These are phyloP conservation scores for Aureobasidium mangrovei DNA, from an alignment of 2,329 filamentous ascomycete genomes.

Conservation along the genomic window DNA sequence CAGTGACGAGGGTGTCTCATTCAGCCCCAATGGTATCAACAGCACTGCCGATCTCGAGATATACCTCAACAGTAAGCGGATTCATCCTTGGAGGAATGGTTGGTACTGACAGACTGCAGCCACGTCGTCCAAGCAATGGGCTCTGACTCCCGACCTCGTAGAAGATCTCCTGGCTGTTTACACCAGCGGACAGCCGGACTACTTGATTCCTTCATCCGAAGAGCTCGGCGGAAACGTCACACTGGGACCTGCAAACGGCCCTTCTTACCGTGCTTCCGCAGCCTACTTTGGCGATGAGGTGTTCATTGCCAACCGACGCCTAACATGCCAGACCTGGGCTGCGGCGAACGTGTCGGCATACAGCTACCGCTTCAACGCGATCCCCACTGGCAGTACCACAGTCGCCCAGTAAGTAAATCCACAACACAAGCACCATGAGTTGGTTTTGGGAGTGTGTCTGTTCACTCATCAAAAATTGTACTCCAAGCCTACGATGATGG, in stretches of 20 bases:
- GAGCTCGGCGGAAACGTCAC: constrained; percentile 27
- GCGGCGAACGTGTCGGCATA: constrained; percentile 43
- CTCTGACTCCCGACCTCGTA: constrained; percentile 20
- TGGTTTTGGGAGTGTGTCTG: no score
- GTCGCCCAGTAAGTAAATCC: constrained; percentile 34
- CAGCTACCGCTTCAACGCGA: constrained; percentile 55
- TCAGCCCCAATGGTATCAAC: constrained; percentile 46
- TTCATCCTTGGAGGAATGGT: neutral
- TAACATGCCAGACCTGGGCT: constrained; percentile 45
- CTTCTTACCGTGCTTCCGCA: constrained; percentile 45
- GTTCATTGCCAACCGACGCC: constrained; percentile 49
- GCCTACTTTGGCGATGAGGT: constrained; percentile 47
- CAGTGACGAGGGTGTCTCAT: constrained; percentile 55
- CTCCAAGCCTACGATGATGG: no score
- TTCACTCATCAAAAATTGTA: no score
- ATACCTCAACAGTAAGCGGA: constrained; percentile 28
- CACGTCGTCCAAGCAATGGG: constrained; percentile 12
- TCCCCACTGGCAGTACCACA: constrained; percentile 34
- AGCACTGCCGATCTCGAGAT: constrained; percentile 44
- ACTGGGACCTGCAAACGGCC: constrained; percentile 30
- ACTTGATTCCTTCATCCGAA: constrained; percentile 39
- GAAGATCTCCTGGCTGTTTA: constrained; percentile 43
- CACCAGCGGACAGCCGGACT: constrained; percentile 40
- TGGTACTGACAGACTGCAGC: neutral
- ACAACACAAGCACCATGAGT: no score